Conservation (phyloP, 768 basidiomycete genomes). For the Dioszegia crocea region DNA sequence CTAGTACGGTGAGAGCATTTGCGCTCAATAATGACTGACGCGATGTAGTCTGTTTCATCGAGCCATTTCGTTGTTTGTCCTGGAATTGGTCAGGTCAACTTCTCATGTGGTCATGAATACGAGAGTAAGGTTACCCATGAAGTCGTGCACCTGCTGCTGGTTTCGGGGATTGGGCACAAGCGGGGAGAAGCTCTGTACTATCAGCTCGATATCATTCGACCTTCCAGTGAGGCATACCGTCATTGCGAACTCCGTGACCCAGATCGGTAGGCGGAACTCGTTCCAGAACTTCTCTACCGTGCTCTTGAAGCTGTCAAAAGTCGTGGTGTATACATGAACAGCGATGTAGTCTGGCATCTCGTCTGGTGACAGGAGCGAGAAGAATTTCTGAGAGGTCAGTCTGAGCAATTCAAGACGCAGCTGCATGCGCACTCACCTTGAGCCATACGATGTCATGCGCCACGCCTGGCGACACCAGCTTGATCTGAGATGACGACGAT, state of each 20-base stretch:
- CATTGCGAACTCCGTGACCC: constrained; percentile 41
- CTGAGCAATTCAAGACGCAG: neutral
- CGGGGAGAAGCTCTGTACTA: constrained; percentile 31
- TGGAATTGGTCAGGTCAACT: neutral
- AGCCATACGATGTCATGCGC: constrained; percentile 30
- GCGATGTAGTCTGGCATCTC: constrained; percentile 32
- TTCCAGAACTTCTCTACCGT: constrained; percentile 26
- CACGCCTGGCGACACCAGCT: constrained; percentile 37
- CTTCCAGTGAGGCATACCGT: constrained; percentile 9
- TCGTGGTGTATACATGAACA: constrained; percentile 42
- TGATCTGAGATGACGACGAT: constrained; percentile 3
- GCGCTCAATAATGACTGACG: constrained; percentile 19
- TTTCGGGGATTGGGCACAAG: constrained; percentile 27
- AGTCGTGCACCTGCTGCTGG: constrained; percentile 43
- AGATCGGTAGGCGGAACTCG: constrained; percentile 29
- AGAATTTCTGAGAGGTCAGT: constrained; percentile 24
- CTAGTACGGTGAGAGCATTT: too few relatives aligned
- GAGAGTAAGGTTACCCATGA: constrained; percentile 31
- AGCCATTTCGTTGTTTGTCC: constrained; percentile 42
- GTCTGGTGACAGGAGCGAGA: constrained; percentile 14
- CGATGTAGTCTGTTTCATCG: constrained; percentile 36
- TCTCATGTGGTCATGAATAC: neutral
- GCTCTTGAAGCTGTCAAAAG: constrained; percentile 32
- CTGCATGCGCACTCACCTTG: constrained; percentile 19
- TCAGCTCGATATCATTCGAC: constrained; percentile 1